phyloP scores from a whole-genome alignment of 2,329 filamentous ascomycete species.

The Monosporascus sp. region DNA sequence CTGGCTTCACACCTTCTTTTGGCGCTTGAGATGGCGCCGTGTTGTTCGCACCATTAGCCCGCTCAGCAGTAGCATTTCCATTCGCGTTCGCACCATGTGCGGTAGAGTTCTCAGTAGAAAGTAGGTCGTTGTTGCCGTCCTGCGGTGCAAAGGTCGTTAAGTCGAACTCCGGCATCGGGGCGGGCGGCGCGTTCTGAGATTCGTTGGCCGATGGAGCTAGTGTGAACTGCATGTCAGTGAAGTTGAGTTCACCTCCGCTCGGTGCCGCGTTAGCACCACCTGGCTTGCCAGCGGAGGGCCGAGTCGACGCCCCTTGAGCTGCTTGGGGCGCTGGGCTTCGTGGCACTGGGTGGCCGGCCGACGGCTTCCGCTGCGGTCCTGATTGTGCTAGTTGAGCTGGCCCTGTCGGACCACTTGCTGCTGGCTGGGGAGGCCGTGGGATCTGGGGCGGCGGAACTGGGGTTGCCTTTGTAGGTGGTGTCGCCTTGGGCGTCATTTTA shows the following conservation, averaged over 20 bases:
- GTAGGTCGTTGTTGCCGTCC: constrained; percentile 16
- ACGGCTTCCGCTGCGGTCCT: constrained; percentile 3
- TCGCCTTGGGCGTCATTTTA: constrained; percentile 12
- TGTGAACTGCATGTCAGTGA: constrained; percentile 54
- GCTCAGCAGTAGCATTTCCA: background rate
- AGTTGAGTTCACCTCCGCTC: constrained; percentile 38
- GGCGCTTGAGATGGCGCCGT: constrained; percentile 7
- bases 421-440: constrained; percentile 12
- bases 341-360: constrained; percentile 13
- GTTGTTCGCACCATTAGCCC: constrained; percentile 2
- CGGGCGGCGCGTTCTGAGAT: constrained; percentile 22
- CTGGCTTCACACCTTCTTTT: constrained; percentile 18
- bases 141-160: constrained; percentile 37
- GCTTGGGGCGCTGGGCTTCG: constrained; percentile 10
- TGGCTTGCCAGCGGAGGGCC: constrained; percentile 7
- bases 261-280: constrained; percentile 11
- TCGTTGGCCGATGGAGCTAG: constrained; percentile 38
- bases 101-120: constrained; percentile 10
- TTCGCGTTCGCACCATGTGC: background rate
- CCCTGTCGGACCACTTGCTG: constrained; percentile 14
- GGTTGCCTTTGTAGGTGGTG: constrained; percentile 18
- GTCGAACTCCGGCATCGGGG: constrained; percentile 39
- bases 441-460: constrained; percentile 24
- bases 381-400: constrained; percentile 6
- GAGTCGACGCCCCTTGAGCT: constrained; percentile 10